Evolutionary conservation across 2,329 filamentous ascomycete genomes (phyloP), one percentile per base, ranked within the genome.

Genomic region (Metarhizium guizhouense): DNA sequence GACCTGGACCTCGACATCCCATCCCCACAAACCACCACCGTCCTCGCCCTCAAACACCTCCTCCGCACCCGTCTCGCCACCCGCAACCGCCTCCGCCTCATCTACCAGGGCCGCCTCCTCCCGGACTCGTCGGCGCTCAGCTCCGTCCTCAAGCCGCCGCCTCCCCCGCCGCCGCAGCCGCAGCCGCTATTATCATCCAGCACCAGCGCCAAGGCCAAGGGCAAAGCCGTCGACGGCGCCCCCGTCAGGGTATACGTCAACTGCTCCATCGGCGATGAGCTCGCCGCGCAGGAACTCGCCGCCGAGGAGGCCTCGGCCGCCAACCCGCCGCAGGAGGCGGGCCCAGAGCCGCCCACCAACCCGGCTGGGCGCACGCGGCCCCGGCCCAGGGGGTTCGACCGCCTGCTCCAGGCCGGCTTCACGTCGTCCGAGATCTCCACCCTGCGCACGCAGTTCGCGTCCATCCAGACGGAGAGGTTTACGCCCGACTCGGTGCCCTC

Each of bases 401-500:
- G 94, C 6, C 79, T 97, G 2, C 80, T 96, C 0, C 76, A 81
- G 4, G 82, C 90, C 0, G 93, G 93, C 32, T 95, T 99, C 72
- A 90, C 88, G 0, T 67, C 85, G 0, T 81, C 87, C 2, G 94
- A 99, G 70, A 86, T 99, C 14, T 85, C 90, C 52, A 85, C 87
- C 51, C 79, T 99, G 14, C 84, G 94, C 20, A 83, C 91, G 25
- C 93, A 97, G 70, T 99, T 97, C 72, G 82, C 90, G 47, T 86
- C 87, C 48, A 88, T 96, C 59, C 88, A 95, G 65, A 83, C 87
- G 34, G 82, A 87, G 60, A 86, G 87, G 30, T 90, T 89, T 67
- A 95, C 91, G 1, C 90, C 90, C 0, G 92, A 96, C 68, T 88
- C 88, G 0, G 90, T 96, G 86, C 93, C 93, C 1, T 85, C 83